These are phyloP conservation scores for Bryopsis sp. DNA, from an alignment of 139 green algal genomes.

Conservation along the genomic window DNA sequence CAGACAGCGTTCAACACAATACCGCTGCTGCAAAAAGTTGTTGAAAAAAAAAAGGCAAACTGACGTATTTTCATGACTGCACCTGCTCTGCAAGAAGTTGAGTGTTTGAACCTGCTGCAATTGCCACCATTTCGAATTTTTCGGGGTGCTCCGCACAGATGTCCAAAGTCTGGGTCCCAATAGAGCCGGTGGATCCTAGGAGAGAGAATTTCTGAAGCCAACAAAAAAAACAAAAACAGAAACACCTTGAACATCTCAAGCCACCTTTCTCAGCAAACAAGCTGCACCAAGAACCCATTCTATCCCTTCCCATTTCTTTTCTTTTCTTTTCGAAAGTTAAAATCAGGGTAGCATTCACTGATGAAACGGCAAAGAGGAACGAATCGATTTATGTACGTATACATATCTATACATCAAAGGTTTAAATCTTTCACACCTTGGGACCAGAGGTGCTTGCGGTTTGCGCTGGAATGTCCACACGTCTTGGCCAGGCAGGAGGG, in stretches of 20 bases:
- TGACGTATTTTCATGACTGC: background rate
- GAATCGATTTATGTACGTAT: too few species aligned
- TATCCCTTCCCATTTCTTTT: too few species aligned
- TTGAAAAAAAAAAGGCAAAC: too few species aligned
- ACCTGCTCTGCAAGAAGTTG: slow-evolving; percentile 86
- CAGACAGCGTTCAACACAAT: too few species aligned
- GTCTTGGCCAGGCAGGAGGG: slow-evolving; percentile 10
- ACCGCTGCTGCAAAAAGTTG: slow-evolving; percentile 27
- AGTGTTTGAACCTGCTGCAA: slow-evolving; percentile 88
- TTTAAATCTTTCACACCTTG: too few species aligned
- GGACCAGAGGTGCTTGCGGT: background rate
- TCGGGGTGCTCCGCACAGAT: slow-evolving; percentile 93
- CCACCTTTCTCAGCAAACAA: too few species aligned
- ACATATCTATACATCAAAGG: too few species aligned
- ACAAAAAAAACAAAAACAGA: too few species aligned
- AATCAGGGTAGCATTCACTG: background rate
- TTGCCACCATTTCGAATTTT: slow-evolving; percentile 82
- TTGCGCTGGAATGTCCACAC: background rate
- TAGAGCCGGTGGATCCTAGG: slow-evolving; percentile 85
- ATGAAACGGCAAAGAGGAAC: too few species aligned
- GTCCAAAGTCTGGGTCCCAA: slow-evolving; percentile 98
- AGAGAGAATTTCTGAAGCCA: slow-evolving; percentile 82
- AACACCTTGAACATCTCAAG: too few species aligned
- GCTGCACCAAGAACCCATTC: too few species aligned
- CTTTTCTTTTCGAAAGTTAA: background rate